These are phyloP conservation scores for Colletotrichum siamense DNA, from an alignment of 2,329 filamentous ascomycete genomes.

Conservation along the genomic window DNA sequence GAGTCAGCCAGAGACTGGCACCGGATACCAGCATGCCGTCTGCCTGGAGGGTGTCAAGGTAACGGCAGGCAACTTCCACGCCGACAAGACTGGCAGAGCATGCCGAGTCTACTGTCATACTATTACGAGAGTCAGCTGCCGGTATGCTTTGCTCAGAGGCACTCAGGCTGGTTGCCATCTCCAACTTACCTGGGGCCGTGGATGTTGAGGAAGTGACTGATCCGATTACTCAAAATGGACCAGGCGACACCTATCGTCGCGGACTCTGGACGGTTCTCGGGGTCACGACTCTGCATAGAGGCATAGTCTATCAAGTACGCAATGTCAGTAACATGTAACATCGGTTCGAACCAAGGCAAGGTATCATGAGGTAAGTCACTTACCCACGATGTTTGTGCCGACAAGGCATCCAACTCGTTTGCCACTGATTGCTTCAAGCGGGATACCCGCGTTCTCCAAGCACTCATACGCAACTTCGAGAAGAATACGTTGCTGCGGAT, in stretches of 20 bases:
- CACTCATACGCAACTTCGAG: conserved; percentile 37
- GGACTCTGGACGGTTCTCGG: background rate
- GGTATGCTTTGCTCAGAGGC: background rate
- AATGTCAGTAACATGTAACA: background rate
- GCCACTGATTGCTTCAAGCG: background rate
- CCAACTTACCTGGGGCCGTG: conserved; percentile 28
- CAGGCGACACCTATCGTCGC: background rate
- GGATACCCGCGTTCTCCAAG: conserved; percentile 21
- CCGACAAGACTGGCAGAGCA: conserved; percentile 64
- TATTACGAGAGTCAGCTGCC: conserved; percentile 23
- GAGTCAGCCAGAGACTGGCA: conserved; percentile 25
- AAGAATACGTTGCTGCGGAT: conserved; percentile 55
- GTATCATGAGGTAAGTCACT: background rate
- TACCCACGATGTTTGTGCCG: conserved; percentile 30
- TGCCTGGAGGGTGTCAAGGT: conserved; percentile 21
- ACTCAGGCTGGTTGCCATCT: background rate
- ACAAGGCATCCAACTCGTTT: conserved; percentile 23
- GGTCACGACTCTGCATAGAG: background rate
- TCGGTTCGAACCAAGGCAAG: background rate
- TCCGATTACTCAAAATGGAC: background rate
- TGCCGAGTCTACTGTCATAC: conserved; percentile 63
- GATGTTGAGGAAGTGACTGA: conserved; percentile 38
- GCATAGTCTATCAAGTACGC: background rate
- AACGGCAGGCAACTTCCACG: conserved; percentile 51
- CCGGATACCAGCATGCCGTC: conserved; percentile 10